Base-by-base conservation (phyloP, 345 rosid species). In the Balakata baccata region DNA sequence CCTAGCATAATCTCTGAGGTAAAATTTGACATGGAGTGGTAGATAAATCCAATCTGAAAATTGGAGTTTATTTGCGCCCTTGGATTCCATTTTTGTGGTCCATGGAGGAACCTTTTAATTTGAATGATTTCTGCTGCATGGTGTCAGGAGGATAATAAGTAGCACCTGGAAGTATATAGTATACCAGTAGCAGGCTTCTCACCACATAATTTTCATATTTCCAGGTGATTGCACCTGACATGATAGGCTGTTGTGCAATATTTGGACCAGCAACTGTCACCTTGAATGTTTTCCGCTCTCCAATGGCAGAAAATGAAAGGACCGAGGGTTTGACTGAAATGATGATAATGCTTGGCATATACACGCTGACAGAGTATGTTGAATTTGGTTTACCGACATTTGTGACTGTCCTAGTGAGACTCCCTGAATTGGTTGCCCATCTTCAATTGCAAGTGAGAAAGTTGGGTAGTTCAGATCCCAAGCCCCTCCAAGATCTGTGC, bases 401-500 rank as follows among this genome's bases (percentile, higher is more conserved):
- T 60, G 86, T 82, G 0, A 85, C 85, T 39, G 84, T 85, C 75
- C 87, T 78, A 34, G 80, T 72, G 56, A 84, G 82, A 72, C 63
- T 13, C 63, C 76, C 0, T 64, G 13, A 34, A 84, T 81, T 58
- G 66, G 71, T 20, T 71, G 58, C 1, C 84, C 84, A 54, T 85
- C 87, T 75, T 58, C 79, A 5, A 83, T 20, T 2, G 87, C 82
- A 2, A 83, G 3, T 6, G 83, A 72, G 66, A 85, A 79, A 22
- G 82, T 76, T 4, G 88, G 88, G 59, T 81, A 83, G 71, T 87
- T 83, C 7, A 87, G 82, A 70, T 87, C 82, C 84, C 86, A 84
- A 11, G 83, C 85, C 59, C 79, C 73, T 66, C 82, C 85, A 3
- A 70, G 80, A 17, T 7, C 12, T 10, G 71, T 70, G 74, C 71